phyloP scores from a whole-genome alignment of 73 alveolate species.

The Uronychia setigera region DNA sequence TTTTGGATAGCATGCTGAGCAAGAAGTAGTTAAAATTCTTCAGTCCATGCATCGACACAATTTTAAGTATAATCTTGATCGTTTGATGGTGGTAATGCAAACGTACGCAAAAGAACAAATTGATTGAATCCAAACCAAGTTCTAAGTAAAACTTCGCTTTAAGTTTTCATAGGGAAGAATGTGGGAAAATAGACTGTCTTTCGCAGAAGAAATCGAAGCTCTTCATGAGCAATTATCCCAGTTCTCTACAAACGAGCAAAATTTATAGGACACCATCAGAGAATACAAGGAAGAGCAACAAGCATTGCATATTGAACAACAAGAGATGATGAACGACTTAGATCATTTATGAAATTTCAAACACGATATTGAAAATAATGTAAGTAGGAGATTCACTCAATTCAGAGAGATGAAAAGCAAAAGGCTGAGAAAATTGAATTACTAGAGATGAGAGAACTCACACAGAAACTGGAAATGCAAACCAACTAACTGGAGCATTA shows the following conservation, averaged over 20 bases:
- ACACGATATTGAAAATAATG: not conserved
- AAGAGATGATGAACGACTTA: not conserved
- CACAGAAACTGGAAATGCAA: not conserved
- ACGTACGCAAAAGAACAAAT: not conserved
- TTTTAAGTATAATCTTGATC: not conserved
- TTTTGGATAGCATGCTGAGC: not conserved
- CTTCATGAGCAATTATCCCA: not conserved
- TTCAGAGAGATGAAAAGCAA: not conserved
- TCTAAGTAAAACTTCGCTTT: not conserved
- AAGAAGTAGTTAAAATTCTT: not conserved
- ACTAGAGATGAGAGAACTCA: not conserved
- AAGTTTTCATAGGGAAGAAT: too few relatives aligned
- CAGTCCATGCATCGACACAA: not conserved
- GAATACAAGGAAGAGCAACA: not conserved
- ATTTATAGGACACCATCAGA: too few relatives aligned
- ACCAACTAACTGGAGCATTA: not conserved
- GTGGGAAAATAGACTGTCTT: not conserved
- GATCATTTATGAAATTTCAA: not conserved
- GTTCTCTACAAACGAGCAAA: too few relatives aligned
- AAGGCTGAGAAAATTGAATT: not conserved
- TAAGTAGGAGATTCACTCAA: not conserved
- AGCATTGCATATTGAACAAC: not conserved
- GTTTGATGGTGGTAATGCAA: not conserved
- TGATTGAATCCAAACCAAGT: not conserved
- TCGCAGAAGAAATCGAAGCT: not conserved